Percentiles rank a stretch among this genome's conserved stretches.
phyloP scores from a whole-genome alignment of 495 filamentous ascomycete genomes.

The Trichocladium antarcticum region DNA sequence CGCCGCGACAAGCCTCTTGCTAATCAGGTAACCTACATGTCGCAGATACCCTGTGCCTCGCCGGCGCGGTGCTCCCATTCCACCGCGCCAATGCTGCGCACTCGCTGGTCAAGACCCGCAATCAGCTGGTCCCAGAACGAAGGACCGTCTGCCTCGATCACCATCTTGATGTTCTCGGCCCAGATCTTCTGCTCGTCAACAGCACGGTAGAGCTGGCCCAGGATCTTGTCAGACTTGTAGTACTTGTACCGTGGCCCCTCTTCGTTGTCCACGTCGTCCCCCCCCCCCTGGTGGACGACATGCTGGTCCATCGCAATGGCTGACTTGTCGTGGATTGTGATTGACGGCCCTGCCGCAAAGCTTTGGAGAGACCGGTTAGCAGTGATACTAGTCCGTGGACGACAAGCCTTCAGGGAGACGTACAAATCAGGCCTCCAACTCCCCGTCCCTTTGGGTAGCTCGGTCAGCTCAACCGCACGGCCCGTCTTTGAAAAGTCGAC shows the following conservation, averaged over 20 bases:
- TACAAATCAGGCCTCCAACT: slow-evolving; percentile 32
- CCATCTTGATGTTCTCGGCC: slow-evolving; percentile 38
- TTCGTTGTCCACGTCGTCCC: slow-evolving; percentile 46
- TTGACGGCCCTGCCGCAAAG: slow-evolving; percentile 52
- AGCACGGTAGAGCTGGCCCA: slow-evolving; percentile 60
- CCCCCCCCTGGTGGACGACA: slow-evolving; percentile 13
- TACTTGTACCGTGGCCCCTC: slow-evolving; percentile 42
- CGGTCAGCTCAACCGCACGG: slow-evolving; percentile 43
- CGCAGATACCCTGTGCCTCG: slow-evolving; percentile 44
- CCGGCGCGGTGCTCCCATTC: slow-evolving; percentile 26
- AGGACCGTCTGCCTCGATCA: slow-evolving; percentile 10
- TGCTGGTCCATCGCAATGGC: slow-evolving; percentile 36
- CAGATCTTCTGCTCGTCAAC: slow-evolving; percentile 67
- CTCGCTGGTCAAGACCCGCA: slow-evolving; percentile 30
- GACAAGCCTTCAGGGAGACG: slow-evolving; percentile 17
- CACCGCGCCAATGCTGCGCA: slow-evolving; percentile 10
- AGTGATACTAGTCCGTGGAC: not conserved
- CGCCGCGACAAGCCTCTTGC: not conserved
- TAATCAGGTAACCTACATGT: slow-evolving; percentile 35
- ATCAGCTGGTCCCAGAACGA: slow-evolving; percentile 39
- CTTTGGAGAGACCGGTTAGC: slow-evolving; percentile 15
- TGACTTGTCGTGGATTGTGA: slow-evolving; percentile 38
- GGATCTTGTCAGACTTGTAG: slow-evolving; percentile 57
- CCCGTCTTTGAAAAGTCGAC: slow-evolving; percentile 82
- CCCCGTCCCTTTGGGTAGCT: slow-evolving; percentile 19